Evolutionary conservation across 768 basidiomycete species (phyloP).

Genomic region (Mycena kentingensis): DNA sequence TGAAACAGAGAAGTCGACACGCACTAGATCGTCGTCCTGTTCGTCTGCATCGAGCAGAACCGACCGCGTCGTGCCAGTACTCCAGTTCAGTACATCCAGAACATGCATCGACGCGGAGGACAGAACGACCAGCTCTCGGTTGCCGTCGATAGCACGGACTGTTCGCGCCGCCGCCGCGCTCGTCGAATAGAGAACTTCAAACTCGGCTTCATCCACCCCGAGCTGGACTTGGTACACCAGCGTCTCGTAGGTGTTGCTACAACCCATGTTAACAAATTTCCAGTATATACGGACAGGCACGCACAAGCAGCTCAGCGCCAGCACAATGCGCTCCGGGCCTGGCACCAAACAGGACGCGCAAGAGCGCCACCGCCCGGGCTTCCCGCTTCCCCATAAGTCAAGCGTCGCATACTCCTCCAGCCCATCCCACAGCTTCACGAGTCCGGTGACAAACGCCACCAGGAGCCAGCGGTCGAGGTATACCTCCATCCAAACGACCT

Average conservation of each 20-base stretch:
- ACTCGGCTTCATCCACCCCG: no score
- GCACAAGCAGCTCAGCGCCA: constrained; percentile 9
- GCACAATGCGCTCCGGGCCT: background rate
- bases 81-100: constrained; percentile 11
- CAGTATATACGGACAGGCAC: constrained; percentile 3
- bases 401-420: constrained; percentile 6
- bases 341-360: background rate
- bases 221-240: constrained; percentile 6
- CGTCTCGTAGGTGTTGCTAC: background rate
- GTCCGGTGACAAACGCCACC: constrained; percentile 44
- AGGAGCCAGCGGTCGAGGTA: constrained; percentile 52
- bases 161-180: constrained; percentile 7
- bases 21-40: constrained; percentile 39
- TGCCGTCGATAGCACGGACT: constrained; percentile 14
- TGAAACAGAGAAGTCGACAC: constrained; percentile 7
- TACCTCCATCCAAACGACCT: constrained; percentile 35
- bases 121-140: constrained; percentile 8
- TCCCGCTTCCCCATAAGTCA: constrained; percentile 10
- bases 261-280: background rate
- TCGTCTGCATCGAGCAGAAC: constrained; percentile 29
- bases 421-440: constrained; percentile 46
- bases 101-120: constrained; percentile 10
- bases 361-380: constrained; percentile 12
- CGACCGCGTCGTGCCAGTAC: constrained; percentile 15
- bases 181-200: no score